Conservation (phyloP, 140 eudicot genomes). For the Ambrosia hybrid region DNA sequence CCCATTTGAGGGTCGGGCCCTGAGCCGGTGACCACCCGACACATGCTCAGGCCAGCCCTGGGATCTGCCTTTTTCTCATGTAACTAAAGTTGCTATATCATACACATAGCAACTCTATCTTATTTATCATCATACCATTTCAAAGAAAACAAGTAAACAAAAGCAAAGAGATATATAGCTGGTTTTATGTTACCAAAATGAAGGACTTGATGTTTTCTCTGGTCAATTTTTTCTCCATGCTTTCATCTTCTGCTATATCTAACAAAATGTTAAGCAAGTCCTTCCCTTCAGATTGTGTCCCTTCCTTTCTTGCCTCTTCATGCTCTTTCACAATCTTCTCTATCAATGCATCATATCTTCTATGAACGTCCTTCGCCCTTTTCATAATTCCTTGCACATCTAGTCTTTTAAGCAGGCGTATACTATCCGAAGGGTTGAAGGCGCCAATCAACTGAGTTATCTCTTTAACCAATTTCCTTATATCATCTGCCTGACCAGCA, state of each 20-base stretch:
- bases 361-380: background rate
- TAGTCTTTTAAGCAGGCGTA: background rate
- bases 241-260: background rate
- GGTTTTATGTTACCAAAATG: background rate
- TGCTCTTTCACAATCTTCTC: conserved; percentile 1
- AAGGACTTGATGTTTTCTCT: conserved; percentile 7
- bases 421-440: background rate
- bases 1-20: too few species aligned
- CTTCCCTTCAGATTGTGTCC: background rate
- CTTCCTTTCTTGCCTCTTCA: conserved; percentile 1
- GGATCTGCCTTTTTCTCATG: too few species aligned
- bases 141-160: too few species aligned
- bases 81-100: too few species aligned
- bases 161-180: background rate
- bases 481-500: background rate
- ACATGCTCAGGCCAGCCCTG: too few species aligned
- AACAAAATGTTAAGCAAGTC: background rate
- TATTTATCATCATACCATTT: too few species aligned
- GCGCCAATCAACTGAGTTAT: background rate
- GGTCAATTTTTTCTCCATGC: conserved; percentile 2
- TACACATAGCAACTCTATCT: too few species aligned
- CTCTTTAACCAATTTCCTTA: background rate
- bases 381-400: background rate
- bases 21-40: too few species aligned
- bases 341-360: background rate